phyloP scores from a whole-genome alignment of 2,329 filamentous ascomycete species.

The Cladophialophora bantiana region DNA sequence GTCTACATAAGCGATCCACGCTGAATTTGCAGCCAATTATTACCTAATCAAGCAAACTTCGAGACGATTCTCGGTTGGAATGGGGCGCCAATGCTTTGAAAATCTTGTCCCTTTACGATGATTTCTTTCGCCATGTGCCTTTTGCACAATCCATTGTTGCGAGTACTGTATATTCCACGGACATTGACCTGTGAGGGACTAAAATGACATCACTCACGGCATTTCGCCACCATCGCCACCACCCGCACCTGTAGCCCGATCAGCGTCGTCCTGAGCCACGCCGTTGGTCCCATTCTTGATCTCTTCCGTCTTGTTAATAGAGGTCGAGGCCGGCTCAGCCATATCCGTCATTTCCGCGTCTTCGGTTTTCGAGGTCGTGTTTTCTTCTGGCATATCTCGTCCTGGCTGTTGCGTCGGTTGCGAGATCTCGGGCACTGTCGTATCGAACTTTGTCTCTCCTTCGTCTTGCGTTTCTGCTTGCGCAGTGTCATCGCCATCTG shows the following conservation, averaged over 20 bases:
- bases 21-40: not conserved
- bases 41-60: not conserved
- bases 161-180: too few species aligned
- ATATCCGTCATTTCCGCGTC: constrained; percentile 32
- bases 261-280: constrained; percentile 1
- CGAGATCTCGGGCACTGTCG: not conserved
- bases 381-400: not conserved
- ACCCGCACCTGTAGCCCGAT: constrained; percentile 12
- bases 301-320: constrained; percentile 9
- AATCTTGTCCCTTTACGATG: not conserved
- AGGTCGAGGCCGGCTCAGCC: not conserved
- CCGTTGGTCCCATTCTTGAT: not conserved
- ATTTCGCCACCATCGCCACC: not conserved
- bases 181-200: not conserved
- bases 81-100: not conserved
- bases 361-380: not conserved
- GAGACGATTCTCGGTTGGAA: not conserved
- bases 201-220: not conserved
- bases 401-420: not conserved
- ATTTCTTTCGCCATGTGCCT: not conserved
- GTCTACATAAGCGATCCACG: not conserved
- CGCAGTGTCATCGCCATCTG: not conserved
- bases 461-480: not conserved
- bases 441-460: not conserved
- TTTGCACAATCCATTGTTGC: not conserved